Evolutionary conservation across 306 rosid species (phyloP).

Genomic region (Trichosanthes cucumerina): DNA sequence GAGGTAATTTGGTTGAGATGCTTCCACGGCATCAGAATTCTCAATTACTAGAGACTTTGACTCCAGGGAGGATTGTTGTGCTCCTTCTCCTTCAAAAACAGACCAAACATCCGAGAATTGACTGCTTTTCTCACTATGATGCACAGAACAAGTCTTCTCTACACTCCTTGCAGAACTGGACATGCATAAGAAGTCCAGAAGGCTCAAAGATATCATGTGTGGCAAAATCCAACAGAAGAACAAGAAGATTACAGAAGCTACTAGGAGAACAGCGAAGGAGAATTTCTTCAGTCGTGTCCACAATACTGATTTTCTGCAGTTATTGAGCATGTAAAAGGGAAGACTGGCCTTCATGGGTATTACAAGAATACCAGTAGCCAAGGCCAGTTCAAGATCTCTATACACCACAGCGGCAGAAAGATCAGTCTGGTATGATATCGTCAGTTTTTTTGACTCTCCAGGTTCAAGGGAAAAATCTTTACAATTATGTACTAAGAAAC

Average conservation of each 20-base stretch:
- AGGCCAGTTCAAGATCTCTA: slow-evolving; percentile 73
- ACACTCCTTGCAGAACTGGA: slow-evolving; percentile 20
- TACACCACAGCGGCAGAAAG: slow-evolving; percentile 54
- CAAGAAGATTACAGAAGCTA: slow-evolving; percentile 29
- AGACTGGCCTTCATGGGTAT: slow-evolving; percentile 74
- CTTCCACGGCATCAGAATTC: slow-evolving; percentile 28
- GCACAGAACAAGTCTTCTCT: slow-evolving; percentile 21
- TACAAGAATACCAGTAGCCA: slow-evolving; percentile 65
- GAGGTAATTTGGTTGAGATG: slow-evolving; percentile 35
- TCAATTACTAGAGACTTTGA: slow-evolving; percentile 23
- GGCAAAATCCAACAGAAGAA: slow-evolving; percentile 40
- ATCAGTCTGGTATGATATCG: slow-evolving; percentile 65
- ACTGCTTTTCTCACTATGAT: slow-evolving; percentile 24
- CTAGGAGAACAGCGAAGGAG: slow-evolving; percentile 33
- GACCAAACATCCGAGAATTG: slow-evolving; percentile 27
- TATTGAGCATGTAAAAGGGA: slow-evolving; percentile 49
- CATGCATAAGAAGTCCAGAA: slow-evolving; percentile 30
- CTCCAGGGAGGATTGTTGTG: slow-evolving; percentile 19
- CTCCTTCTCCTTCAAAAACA: slow-evolving; percentile 30
- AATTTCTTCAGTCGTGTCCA: slow-evolving; percentile 55
- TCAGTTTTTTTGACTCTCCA: slow-evolving; percentile 50
- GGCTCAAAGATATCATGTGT: slow-evolving; percentile 25
- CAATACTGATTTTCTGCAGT: slow-evolving; percentile 56
- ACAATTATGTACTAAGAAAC: slow-evolving; percentile 59
- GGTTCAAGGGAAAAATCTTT: slow-evolving; percentile 48